Base-by-base conservation (phyloP, 202 grass and related monocot genomes). In the Alloteropsis angusta region DNA sequence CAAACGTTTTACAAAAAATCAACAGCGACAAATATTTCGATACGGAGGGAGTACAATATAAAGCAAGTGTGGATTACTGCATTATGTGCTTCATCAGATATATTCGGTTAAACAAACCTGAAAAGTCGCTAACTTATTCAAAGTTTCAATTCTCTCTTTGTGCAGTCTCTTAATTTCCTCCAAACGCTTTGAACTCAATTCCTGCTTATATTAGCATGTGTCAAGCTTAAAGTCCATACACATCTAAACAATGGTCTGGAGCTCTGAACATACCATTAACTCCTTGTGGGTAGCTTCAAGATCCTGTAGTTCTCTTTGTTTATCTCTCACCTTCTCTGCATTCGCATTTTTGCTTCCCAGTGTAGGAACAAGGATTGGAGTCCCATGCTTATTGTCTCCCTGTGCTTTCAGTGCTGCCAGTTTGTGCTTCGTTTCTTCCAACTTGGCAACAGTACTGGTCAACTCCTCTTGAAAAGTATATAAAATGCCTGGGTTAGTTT, bases 61-160 rank as follows among this genome's bases (percentile, higher is more conserved):
- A 26, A 44, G 28, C 50, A 80, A 80, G 23, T 23, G 15, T 41
- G 19, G 30, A 65, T 67, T 80, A 4, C 13, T 41, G 19, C 41
- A 65, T 67, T 80, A 4, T 17, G 16, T 15, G 43, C 26, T 19
- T 80, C 4, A 72, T 72, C 7, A 47, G 70, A 44, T 37, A 50
- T 28, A 57, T 43, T 38, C 48, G 36, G 32, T 63, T 75, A 30
- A 88, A 85, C 77, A 63, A 85, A 97, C 93, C 93, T 86, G 85
- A 77, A 87, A 83, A 80, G 52, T 28, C 48, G 88, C 81, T 81
- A 97, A 60, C 74, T 91, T 97, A 68, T 87, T 91, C 54, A 97
- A 62, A 85, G 84, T 93, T 83, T 87, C 85, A 58, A 87, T 88
- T 89, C 86, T 90, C 60, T 97, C 86, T 82, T 90, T 86, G 71